Base-by-base conservation (phyloP, 257 asterid genomes). In the Solanum bukasovii region DNA sequence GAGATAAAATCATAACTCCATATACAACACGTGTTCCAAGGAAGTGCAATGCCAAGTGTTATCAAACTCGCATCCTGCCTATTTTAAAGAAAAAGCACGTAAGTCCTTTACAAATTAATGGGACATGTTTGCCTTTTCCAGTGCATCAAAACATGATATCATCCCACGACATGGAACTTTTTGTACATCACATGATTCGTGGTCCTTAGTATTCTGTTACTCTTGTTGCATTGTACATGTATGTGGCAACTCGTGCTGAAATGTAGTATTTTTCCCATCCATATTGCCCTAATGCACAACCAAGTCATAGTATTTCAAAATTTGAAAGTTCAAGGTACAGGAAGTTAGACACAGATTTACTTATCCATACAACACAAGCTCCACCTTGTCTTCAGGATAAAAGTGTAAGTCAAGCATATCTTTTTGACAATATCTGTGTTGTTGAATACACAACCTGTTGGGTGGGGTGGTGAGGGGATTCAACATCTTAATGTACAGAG, bases 11-110 rank as follows among this genome's bases (percentile, higher is more conserved):
- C 84, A 68, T 90, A 68, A 94, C 88, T 20, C 90, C 91, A 20
- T 74, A 56, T 70, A 65, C 87, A 46, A 93, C 94, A 0, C 95
- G 96, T 20, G 96, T 91, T 73, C 98, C 98, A 3, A 91, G 98
- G 90, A 95, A 93, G 89, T 95, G 98, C 90, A 92, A 89, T 49
- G 85, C 88, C 40, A 87, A 87, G 56, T 95, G 98, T 89, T 95
- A 95, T 33, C 84, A 90, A 91, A 92, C 94, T 71, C 96, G 94
- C 23, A 90, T 95, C 87, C 89, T 92, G 84, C 98, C 98, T 85
- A 88, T 94, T 70, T 92, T 88, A 67, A 84, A 86, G 61, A 93
- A 92, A 86, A 94, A 93, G 89, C 93, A 89, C 31, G 98, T 95
- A 85, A 65, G 98, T 90, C 59, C 37, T 74, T 42, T 44, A 37